Conservation (phyloP, 495 filamentous ascomycete genomes). For the Chaetomidium leptoderma region DNA sequence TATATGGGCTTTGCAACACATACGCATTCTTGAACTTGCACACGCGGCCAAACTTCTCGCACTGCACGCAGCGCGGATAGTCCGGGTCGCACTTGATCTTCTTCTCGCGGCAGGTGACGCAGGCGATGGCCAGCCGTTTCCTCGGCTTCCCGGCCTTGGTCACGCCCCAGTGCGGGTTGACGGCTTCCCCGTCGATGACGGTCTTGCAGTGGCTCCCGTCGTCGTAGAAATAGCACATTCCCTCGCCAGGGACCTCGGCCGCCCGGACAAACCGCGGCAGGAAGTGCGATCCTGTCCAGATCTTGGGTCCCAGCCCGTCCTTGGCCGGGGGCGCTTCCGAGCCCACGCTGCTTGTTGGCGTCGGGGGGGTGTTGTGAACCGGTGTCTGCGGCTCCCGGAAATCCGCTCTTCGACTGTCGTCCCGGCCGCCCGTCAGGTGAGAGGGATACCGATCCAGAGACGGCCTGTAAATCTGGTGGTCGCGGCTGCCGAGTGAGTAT, state of each 20-base stretch:
- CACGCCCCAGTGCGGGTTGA: constrained; percentile 89
- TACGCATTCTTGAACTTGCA: constrained; percentile 88
- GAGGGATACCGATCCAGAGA: constrained; percentile 22
- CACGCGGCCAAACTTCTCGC: constrained; percentile 77
- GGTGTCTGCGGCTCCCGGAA: constrained; percentile 31
- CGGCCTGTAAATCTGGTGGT: constrained; percentile 21
- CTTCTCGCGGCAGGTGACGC: constrained; percentile 87
- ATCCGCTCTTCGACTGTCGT: constrained; percentile 15
- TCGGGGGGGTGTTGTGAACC: constrained; percentile 33
- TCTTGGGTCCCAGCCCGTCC: constrained; percentile 55
- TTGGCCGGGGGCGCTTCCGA: constrained; percentile 45
- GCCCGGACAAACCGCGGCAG: constrained; percentile 55
- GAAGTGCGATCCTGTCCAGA: constrained; percentile 58
- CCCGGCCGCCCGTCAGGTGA: constrained; percentile 23
- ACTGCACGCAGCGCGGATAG: constrained; percentile 78
- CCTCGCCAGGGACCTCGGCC: constrained; percentile 68
- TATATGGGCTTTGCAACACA: too few species aligned
- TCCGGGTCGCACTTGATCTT: constrained; percentile 95
- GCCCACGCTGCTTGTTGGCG: constrained; percentile 37
- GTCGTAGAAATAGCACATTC: constrained; percentile 81
- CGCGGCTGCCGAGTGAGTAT: constrained; percentile 27
- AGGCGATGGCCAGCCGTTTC: constrained; percentile 84
- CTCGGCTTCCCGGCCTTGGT: constrained; percentile 90
- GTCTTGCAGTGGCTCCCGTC: constrained; percentile 81
- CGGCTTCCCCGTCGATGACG: constrained; percentile 75